A percentile compares a stretch with the other conserved stretches of the same genome.
phyloP scores from a whole-genome alignment of 169 alveolate genomes.

The Plasmodium fragile region DNA sequence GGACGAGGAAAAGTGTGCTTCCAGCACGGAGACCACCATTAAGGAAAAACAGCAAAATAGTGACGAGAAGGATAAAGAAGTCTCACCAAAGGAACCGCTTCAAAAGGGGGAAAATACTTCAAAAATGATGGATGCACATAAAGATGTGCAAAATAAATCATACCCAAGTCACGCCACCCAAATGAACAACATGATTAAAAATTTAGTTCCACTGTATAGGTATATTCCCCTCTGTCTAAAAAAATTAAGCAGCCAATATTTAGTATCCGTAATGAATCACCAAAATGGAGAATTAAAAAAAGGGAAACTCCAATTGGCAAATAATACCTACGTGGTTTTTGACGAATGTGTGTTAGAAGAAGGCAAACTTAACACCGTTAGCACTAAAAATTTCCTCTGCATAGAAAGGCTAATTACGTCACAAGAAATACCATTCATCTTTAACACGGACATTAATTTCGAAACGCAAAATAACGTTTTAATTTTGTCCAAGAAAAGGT shows the following conservation, averaged over 20 bases:
- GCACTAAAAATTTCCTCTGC: constrained; percentile 63
- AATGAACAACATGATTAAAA: constrained; percentile 50
- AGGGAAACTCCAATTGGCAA: constrained; percentile 68
- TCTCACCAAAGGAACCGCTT: not conserved
- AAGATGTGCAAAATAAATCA: not conserved
- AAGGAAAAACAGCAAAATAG: not conserved
- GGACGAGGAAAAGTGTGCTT: not conserved
- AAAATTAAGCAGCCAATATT: constrained; percentile 39
- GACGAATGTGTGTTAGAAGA: constrained; percentile 67
- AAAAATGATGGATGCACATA: not conserved
- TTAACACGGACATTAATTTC: constrained; percentile 57
- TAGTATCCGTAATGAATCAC: constrained; percentile 61
- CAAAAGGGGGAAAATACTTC: not conserved
- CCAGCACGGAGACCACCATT: not conserved
- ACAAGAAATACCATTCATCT: constrained; percentile 48
- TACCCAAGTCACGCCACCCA: not conserved
- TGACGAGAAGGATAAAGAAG: not conserved
- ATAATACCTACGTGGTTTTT: constrained; percentile 59
- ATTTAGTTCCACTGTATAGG: constrained; percentile 59
- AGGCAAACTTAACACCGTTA: constrained; percentile 51
- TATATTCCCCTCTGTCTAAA: constrained; percentile 47
- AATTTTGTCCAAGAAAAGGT: constrained; percentile 48
- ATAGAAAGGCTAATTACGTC: constrained; percentile 66
- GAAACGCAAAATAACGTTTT: constrained; percentile 65
- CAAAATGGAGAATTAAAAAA: constrained; percentile 71